Evolutionary conservation across 192 early-diverging fungal species (phyloP).

Genomic region (Coemansia sp.): DNA sequence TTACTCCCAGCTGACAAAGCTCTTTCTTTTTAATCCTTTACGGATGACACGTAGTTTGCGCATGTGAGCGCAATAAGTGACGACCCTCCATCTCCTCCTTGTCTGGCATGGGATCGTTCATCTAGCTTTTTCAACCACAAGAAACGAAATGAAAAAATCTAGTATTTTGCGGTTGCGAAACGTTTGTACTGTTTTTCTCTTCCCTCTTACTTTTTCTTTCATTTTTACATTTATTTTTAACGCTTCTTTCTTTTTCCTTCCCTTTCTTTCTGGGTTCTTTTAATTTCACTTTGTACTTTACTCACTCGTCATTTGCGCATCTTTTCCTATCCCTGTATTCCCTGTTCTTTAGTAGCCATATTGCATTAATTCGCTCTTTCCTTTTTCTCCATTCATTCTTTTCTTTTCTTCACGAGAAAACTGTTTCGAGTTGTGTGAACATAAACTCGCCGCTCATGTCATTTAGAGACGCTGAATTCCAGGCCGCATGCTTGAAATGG

Average conservation of each 20-base stretch:
- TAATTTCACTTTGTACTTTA: neutral
- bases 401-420: neutral
- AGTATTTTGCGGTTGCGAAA: neutral
- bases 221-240: neutral
- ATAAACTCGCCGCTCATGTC: neutral
- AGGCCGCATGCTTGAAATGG: conserved; percentile 6
- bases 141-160: too few species aligned
- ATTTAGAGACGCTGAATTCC: conserved; percentile 6
- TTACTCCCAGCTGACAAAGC: too few species aligned
- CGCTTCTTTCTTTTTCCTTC: conserved; percentile 1
- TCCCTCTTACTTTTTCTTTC: neutral
- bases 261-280: neutral
- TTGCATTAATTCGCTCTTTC: too few species aligned
- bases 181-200: neutral
- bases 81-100: neutral
- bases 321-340: neutral
- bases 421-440: too few species aligned
- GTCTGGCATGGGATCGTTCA: too few species aligned
- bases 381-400: neutral
- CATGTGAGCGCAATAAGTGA: conserved; percentile 2
- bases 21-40: too few species aligned
- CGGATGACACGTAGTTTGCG: too few species aligned
- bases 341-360: neutral
- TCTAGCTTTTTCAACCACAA: too few species aligned
- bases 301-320: neutral